Percentiles rank a stretch among this genome's conserved stretches.
Conservation (phyloP, 805 yeast genomes). For the Saccharomycopsis javanensis region DNA sequence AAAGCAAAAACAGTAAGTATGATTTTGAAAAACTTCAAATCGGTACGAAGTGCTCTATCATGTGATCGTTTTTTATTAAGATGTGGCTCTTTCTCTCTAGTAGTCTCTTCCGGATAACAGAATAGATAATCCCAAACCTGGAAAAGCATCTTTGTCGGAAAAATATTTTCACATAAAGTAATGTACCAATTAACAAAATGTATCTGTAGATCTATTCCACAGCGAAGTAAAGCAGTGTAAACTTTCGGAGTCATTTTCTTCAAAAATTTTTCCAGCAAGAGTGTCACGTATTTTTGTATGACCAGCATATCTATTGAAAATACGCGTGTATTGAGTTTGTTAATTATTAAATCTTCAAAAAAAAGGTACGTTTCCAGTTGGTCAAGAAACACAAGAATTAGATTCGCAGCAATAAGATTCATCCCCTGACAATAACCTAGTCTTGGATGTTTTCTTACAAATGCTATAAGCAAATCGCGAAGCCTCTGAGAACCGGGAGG, state of each 20-base stretch:
- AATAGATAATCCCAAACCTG: slow-evolving; percentile 41
- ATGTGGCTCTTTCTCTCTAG: neutral
- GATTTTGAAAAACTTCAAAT: slow-evolving; percentile 25
- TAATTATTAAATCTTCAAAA: slow-evolving; percentile 38
- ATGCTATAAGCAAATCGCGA: slow-evolving; percentile 40
- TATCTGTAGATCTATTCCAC: slow-evolving; percentile 37
- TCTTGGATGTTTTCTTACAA: slow-evolving; percentile 35
- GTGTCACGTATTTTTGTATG: slow-evolving; percentile 33
- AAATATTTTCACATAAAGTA: slow-evolving; percentile 40
- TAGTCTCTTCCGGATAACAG: slow-evolving; percentile 31
- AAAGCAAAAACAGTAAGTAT: slow-evolving; percentile 31
- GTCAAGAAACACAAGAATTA: slow-evolving; percentile 34
- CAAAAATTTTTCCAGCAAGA: slow-evolving; percentile 28
- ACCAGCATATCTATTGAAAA: slow-evolving; percentile 29
- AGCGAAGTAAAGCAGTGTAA: slow-evolving; percentile 27
- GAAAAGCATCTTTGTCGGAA: slow-evolving; percentile 43
- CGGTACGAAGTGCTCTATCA: neutral
- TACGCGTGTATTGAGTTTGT: slow-evolving; percentile 36
- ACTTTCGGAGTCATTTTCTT: slow-evolving; percentile 33
- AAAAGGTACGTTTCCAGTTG: slow-evolving; percentile 49
- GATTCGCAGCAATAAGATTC: slow-evolving; percentile 48
- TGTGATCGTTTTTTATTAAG: neutral
- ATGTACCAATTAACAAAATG: slow-evolving; percentile 51
- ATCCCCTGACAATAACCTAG: slow-evolving; percentile 54
- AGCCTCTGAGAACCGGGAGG: slow-evolving; percentile 39